Conservation (phyloP, 1,139 yeast genomes). For the Hanseniaspora gamundiae region DNA sequence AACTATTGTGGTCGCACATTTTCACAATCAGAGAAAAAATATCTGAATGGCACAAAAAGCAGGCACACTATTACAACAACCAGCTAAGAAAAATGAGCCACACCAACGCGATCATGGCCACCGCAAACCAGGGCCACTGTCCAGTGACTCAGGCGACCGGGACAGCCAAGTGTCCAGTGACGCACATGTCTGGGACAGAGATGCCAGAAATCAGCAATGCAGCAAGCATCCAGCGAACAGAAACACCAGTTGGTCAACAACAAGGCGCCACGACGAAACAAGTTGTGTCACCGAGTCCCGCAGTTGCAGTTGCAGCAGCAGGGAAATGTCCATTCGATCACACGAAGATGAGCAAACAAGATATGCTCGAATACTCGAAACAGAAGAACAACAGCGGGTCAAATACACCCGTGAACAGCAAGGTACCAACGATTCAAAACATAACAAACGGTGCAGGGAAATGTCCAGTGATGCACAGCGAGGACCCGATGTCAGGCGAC, state of each 20-base stretch:
- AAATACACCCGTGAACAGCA: background rate
- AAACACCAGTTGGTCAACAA: background rate
- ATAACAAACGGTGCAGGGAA: slow-evolving; percentile 4
- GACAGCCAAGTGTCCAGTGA: background rate
- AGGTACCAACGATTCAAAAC: background rate
- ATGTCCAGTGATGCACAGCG: slow-evolving; percentile 14
- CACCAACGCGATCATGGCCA: background rate
- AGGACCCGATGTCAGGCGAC: no score
- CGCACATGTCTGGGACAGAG: background rate
- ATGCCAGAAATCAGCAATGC: background rate
- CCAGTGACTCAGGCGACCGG: slow-evolving; percentile 3
- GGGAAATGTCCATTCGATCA: slow-evolving; percentile 10
- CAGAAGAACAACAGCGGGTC: no score
- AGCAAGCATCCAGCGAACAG: background rate
- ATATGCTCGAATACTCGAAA: background rate
- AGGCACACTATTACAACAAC: slow-evolving; percentile 2
- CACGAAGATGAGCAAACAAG: background rate
- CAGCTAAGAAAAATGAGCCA: background rate
- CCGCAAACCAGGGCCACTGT: slow-evolving; percentile 2
- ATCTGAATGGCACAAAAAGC: slow-evolving; percentile 22
- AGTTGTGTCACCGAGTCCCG: background rate
- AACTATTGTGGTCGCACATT: slow-evolving; percentile 40
- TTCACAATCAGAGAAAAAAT: slow-evolving; percentile 36
- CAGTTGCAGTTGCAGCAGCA: background rate
- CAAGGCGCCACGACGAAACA: background rate